Evolutionary conservation across 495 filamentous ascomycete species (phyloP), one percentile per base, ranked within the genome.

Genomic region (Trichoderma orchidacearum): DNA sequence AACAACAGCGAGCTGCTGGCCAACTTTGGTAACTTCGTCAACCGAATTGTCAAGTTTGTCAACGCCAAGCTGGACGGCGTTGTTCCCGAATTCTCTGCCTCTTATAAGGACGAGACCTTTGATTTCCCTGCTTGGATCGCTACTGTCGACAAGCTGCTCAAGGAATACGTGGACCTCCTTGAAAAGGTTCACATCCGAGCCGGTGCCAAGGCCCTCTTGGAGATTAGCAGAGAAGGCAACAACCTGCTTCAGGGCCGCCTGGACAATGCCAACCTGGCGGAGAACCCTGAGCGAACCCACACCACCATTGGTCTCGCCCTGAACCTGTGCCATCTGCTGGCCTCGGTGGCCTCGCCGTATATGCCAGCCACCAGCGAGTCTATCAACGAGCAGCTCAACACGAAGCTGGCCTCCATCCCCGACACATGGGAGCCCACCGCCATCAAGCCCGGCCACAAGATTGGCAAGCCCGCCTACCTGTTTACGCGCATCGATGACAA

Each of bases 1-100:
- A 97, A 96, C 79, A 97, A 97, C 73, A 89, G 83, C 63, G 87
- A 92, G 64, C 76, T 97, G 7, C 80, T 97, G 2, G 85, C 85
- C 53, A 96, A 95, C 63, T 78, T 96, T 8, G 92, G 92, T 51
- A 96, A 97, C 74, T 87, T 96, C 58, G 88, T 92, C 65, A 93
- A 95, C 70, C 87, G 92, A 25, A 80, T 97, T 50, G 75, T 97
- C 71, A 97, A 97, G 70, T 91, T 95, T 62, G 83, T 88, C 56
- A 83, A 89, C 63, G 83, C 86, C 17, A 85, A 84, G 61, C 83
- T 87, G 64, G 78, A 80, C 59, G 81, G 81, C 31, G 72, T 79
- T 30, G 73, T 94, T 12, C 89, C 90, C 18, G 83, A 89, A 56
- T 91, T 80, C 60, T 70, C 66, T 28, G 56, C 66, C 5, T 68